These are phyloP conservation scores for Piper betle DNA, from an alignment of 164 flowering plant species.

Conservation along the genomic window DNA sequence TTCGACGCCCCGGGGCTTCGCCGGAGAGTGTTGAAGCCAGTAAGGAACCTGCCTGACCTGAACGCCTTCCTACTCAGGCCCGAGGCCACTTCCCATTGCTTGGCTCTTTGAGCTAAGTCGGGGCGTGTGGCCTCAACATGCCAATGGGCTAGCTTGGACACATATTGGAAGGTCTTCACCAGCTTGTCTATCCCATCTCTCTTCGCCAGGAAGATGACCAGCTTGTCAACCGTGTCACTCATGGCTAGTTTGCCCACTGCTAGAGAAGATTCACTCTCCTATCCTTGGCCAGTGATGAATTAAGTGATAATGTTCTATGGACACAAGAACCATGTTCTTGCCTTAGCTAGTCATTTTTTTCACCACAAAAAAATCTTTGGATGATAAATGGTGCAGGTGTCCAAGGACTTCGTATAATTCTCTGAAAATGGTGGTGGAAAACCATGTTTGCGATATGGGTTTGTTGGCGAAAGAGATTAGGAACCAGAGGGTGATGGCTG, in stretches of 20 bases:
- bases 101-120: constrained; percentile 36
- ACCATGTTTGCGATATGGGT: too few species aligned
- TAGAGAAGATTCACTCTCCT: neutral
- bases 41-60: constrained; percentile 71
- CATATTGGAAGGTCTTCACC: constrained; percentile 95
- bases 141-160: constrained; percentile 80
- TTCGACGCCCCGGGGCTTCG: constrained; percentile 52
- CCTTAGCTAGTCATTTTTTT: too few species aligned
- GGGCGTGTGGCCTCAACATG: constrained; percentile 43
- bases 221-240: constrained; percentile 83
- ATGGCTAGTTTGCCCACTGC: constrained; percentile 7
- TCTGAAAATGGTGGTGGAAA: too few species aligned
- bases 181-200: constrained; percentile 98
- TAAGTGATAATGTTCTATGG: neutral
- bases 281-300: constrained; percentile 3
- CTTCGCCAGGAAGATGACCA: constrained; percentile 85
- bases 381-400: too few species aligned
- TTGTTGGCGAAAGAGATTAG: too few species aligned
- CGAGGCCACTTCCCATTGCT: constrained; percentile 76
- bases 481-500: too few species aligned
- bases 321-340: neutral
- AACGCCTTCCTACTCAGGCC: constrained; percentile 89
- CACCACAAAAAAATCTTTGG: neutral
- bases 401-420: too few species aligned
- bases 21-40: constrained; percentile 76